Evolutionary conservation across 768 basidiomycete species (phyloP).

Genomic region (Lactarius trivialis): DNA sequence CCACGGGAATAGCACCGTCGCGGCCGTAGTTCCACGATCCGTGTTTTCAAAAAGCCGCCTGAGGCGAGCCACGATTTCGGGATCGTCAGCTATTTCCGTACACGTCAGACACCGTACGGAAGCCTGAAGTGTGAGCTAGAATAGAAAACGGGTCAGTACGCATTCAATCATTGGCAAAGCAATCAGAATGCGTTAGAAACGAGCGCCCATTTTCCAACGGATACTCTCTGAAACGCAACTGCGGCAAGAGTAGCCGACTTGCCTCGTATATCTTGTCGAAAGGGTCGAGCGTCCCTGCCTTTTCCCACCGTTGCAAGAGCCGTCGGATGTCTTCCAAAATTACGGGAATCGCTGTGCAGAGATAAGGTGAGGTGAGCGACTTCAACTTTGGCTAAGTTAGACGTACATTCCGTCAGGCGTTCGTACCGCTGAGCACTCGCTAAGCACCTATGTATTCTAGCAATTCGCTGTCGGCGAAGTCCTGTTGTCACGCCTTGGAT

Average conservation of each 20-base stretch:
- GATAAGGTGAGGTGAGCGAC: conserved; percentile 14
- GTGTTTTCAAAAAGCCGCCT: conserved; percentile 60
- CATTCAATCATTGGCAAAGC: too few species aligned
- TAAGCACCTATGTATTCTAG: conserved; percentile 67
- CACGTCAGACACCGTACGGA: too few species aligned
- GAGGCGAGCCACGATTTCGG: conserved; percentile 52
- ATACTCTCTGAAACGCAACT: conserved; percentile 7
- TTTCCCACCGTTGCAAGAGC: too few species aligned
- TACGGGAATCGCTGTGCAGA: conserved; percentile 56
- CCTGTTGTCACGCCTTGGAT: too few species aligned
- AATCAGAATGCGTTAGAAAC: neutral
- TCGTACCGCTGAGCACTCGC: conserved; percentile 53
- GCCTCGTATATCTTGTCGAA: too few species aligned
- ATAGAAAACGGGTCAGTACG: neutral
- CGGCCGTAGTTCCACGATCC: conserved; percentile 64
- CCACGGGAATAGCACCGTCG: conserved; percentile 71
- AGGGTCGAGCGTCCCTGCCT: too few species aligned
- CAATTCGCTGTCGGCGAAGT: conserved; percentile 50
- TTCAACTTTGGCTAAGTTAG: conserved; percentile 8
- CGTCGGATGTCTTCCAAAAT: too few species aligned
- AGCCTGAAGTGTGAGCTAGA: conserved; percentile 58
- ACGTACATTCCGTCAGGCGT: too few species aligned
- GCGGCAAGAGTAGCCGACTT: too few species aligned
- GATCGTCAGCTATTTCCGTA: too few species aligned
- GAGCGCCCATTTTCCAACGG: conserved; percentile 2